Base-by-base conservation (phyloP, 108 stramenopile genomes). In the Skeletonema tropicum region DNA sequence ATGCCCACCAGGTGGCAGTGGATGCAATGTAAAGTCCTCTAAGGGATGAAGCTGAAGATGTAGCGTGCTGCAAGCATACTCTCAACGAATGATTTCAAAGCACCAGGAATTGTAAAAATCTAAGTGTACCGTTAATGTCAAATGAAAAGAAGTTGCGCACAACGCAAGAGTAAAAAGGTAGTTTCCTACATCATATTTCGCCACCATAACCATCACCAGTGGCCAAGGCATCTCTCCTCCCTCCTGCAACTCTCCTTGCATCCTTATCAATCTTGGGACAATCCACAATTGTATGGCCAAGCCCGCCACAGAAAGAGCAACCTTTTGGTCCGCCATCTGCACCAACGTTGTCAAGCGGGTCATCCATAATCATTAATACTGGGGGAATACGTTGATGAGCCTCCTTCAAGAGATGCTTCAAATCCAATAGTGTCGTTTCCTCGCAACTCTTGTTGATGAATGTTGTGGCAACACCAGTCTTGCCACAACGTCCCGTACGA, bases 241-340 rank as follows among this genome's bases (percentile, higher is more conserved):
- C 96, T 26, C 95, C 90, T 19, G 92, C 94, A 21, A 98, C 85
- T 38, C 97, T 88, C 67, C 95, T 83, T 5, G 98, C 97, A 82
- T 98, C 97, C 77, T 97, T 97, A 79, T 99, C 98, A 80, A 99
- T 96, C 87, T 98, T 98, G 12, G 98, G 98, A 86, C 99, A 99
- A 74, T 97, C 90, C 39, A 97, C 97, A 74, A 99, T 97, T 11
- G 95, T 92, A 75, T 99, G 99, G 21, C 99, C 99, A 66, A 99
- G 77, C 12, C 99, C 99, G 66, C 98, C 98, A 77, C 99, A 99
- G 83, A 97, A 99, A 19, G 97, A 97, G 82, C 99, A 99, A 33
- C 97, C 97, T 30, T 82, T 88, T 19, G 87, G 83, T 29, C 95
- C 97, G 59, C 79, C 86, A 48, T 75, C 92, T 25, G 86, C 64